Evolutionary conservation across 257 asterid species (phyloP), one percentile per base, ranked within the genome.

Genomic region (Linaria vulgaris): DNA sequence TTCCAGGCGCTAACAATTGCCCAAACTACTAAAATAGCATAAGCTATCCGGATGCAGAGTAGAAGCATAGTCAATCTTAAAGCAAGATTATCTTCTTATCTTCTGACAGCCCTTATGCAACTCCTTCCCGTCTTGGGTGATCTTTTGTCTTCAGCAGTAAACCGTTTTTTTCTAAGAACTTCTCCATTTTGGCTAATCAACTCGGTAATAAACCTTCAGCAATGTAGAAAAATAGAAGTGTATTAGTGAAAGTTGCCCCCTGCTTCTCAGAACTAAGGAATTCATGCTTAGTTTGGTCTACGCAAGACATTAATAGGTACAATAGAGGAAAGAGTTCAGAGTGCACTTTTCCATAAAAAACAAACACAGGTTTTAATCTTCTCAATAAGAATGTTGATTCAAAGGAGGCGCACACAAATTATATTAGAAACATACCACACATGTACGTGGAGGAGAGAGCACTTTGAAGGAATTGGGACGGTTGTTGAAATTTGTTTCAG

Each of bases 401-500:
- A 53, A 24, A 24, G 59, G 53, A 6, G 10, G 25, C 4, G 25
- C 37, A 22, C 58, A 38, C 38, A 65, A 46, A n/a, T 13, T 6
- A 22, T 16, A 59, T 49, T 65, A 48, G 54, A 66, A 62, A 44
- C 88, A 46, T 84, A 90, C 95, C 95, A 83, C 94, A 75, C 90
- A 86, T 64, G 99, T 90, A 54, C 80, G 90, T 15, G 96, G 76
- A 61, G 97, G 97, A 61, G 91, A 83, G 64, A 94, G 81, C 56
- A 94, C 91, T 85, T 78, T 79, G 83, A 90, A 82, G 63, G 97
- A 94, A 76, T 90, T 85, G 55, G 99, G 99, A 30, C 97, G 95
- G 69, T 79, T 88, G 37, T 92, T 89, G 69, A 89, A 92, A 73
- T 92, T 92, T 64, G 99, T 85, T 61, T 87, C 97, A 46, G 95